Percentiles rank a stretch among this genome's conserved stretches.
Evolutionary conservation across 139 green algal genomes (phyloP).

Genomic region (Tetraselmis striata): DNA sequence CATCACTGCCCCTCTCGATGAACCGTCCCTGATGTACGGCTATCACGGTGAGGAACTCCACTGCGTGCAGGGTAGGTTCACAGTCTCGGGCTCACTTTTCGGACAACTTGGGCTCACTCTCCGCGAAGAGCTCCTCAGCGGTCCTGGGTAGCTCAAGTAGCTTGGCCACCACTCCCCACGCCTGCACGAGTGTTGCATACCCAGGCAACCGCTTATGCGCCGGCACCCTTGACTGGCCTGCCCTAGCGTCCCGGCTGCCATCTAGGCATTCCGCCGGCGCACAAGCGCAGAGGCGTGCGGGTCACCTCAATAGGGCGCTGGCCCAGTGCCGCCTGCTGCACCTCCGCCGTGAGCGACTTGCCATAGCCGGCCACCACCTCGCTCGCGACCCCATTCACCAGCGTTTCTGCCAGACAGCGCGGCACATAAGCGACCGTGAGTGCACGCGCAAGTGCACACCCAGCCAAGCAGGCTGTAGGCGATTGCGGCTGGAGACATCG

Average conservation of each 20-base stretch:
- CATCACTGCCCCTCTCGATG: background rate
- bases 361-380: conserved; percentile 10
- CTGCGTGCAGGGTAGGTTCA: too few species aligned
- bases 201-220: too few species aligned
- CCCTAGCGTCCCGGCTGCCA: too few species aligned
- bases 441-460: too few species aligned
- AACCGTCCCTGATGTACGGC: too few species aligned
- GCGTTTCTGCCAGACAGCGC: conserved; percentile 1
- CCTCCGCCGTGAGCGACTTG: conserved; percentile 2
- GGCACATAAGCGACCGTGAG: background rate
- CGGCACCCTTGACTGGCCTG: too few species aligned
- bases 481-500: background rate
- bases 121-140: background rate
- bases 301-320: conserved; percentile 10
- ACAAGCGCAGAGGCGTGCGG: too few species aligned
- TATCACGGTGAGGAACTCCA: too few species aligned
- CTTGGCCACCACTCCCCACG: background rate
- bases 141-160: background rate
- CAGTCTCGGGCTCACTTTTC: too few species aligned
- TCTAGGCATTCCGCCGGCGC: too few species aligned
- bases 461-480: background rate
- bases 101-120: background rate
- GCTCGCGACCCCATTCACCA: conserved; percentile 3
- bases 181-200: too few species aligned
- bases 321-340: conserved; percentile 1